phyloP scores from a whole-genome alignment of 768 basidiomycete species.

The Phylloporus arenicola region DNA sequence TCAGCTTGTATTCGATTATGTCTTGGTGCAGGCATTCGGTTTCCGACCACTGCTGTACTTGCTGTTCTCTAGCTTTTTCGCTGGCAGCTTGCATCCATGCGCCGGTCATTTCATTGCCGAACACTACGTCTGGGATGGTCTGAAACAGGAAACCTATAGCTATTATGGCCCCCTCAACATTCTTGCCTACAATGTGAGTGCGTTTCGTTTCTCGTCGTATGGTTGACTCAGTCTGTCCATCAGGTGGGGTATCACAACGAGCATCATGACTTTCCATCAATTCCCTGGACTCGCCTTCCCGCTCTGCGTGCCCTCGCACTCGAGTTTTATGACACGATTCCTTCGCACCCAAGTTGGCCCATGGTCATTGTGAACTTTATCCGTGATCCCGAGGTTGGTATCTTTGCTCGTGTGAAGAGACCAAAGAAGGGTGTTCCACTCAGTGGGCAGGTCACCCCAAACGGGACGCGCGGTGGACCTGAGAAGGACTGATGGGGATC shows the following conservation, averaged over 20 bases:
- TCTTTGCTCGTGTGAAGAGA: constrained; percentile 85
- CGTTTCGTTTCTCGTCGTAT: not conserved
- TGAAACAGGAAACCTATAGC: constrained; percentile 92
- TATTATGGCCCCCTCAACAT: constrained; percentile 92
- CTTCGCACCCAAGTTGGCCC: constrained; percentile 88
- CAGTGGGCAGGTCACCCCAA: constrained; percentile 17
- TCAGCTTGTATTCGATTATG: constrained; percentile 68
- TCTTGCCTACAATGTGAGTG: constrained; percentile 85
- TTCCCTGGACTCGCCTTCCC: constrained; percentile 92
- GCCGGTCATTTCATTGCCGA: constrained; percentile 98
- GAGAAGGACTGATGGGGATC: constrained; percentile 15
- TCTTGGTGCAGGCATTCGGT: constrained; percentile 50
- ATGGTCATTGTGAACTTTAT: constrained; percentile 96
- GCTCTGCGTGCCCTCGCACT: constrained; percentile 76
- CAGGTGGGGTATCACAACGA: constrained; percentile 99
- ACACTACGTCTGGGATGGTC: constrained; percentile 90
- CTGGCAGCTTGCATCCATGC: constrained; percentile 91
- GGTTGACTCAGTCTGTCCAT: not conserved
- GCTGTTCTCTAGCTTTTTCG: constrained; percentile 88
- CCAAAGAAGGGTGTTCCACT: constrained; percentile 35
- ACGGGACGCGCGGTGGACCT: constrained; percentile 1
- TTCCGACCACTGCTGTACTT: constrained; percentile 66
- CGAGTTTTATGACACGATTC: constrained; percentile 87
- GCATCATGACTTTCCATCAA: constrained; percentile 97
- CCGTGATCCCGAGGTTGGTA: constrained; percentile 79